Evolutionary conservation across 345 rosid species (phyloP).

Genomic region (Brassica incana): DNA sequence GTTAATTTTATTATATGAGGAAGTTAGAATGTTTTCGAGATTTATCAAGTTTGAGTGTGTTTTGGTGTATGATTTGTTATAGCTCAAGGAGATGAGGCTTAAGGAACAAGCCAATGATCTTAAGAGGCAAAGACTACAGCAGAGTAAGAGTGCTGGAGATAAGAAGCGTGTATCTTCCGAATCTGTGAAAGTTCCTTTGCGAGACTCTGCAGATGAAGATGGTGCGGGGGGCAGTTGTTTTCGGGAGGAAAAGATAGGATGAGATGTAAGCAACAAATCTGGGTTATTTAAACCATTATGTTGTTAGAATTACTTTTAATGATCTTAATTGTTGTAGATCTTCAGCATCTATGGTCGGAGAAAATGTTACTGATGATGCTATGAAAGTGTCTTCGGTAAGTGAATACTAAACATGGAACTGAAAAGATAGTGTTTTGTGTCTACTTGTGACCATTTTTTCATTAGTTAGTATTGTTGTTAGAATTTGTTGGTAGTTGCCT

Average conservation of each 20-base stretch:
- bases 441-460: no score
- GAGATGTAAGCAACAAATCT: slow-evolving; percentile 25
- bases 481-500: background rate
- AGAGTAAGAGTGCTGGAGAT: slow-evolving; percentile 42
- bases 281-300: background rate
- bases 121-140: slow-evolving; percentile 57
- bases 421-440: background rate
- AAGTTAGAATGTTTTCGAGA: background rate
- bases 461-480: slow-evolving; percentile 5
- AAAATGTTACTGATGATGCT: background rate
- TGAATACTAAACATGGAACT: slow-evolving; percentile 7
- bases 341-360: slow-evolving; percentile 4
- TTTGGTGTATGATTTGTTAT: background rate
- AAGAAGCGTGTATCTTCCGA: slow-evolving; percentile 23
- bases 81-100: slow-evolving; percentile 76
- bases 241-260: slow-evolving; percentile 28
- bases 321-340: slow-evolving; percentile 24
- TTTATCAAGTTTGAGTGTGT: background rate
- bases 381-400: slow-evolving; percentile 25
- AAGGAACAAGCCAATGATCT: slow-evolving; percentile 78
- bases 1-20: background rate
- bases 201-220: background rate
- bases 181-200: slow-evolving; percentile 1
- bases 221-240: background rate
- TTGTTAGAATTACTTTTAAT: background rate